Evolutionary conservation across 164 flowering plant genomes (phyloP).

Genomic region (Chimonanthus salicifolius): DNA sequence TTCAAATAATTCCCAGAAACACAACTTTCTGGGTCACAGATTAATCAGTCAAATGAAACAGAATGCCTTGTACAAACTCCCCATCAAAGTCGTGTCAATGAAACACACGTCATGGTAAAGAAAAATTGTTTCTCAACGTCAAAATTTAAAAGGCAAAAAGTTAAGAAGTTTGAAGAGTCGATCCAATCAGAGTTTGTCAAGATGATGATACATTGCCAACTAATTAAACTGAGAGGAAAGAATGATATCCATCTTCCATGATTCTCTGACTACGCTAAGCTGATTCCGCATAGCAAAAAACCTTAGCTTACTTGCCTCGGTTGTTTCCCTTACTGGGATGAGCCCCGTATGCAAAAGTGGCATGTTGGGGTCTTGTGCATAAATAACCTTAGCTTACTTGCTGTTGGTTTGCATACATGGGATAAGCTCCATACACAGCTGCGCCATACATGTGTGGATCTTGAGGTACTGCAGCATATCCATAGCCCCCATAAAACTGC

Average conservation of each 20-base stretch:
- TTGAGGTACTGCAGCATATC: slow-evolving; percentile 59
- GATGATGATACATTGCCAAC: slow-evolving; percentile 5
- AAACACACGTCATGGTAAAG: background rate
- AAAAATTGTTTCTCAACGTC: background rate
- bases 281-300: background rate
- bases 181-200: background rate
- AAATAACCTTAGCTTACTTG: slow-evolving; percentile 64
- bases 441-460: slow-evolving; percentile 73
- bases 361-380: slow-evolving; percentile 12
- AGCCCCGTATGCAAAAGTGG: slow-evolving; percentile 54
- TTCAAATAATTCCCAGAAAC: background rate
- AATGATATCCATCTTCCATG: background rate
- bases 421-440: slow-evolving; percentile 63
- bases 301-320: slow-evolving; percentile 75
- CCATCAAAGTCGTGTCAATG: background rate
- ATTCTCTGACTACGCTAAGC: background rate
- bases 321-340: slow-evolving; percentile 77
- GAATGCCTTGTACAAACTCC: background rate
- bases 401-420: slow-evolving; percentile 74
- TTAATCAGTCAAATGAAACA: background rate
- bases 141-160: background rate
- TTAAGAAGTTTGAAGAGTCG: background rate
- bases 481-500: slow-evolving; percentile 65
- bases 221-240: background rate
- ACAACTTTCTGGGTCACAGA: background rate